These are phyloP conservation scores for Phytomonas francai DNA, from an alignment of 208 protist genomes.

Conservation along the genomic window DNA sequence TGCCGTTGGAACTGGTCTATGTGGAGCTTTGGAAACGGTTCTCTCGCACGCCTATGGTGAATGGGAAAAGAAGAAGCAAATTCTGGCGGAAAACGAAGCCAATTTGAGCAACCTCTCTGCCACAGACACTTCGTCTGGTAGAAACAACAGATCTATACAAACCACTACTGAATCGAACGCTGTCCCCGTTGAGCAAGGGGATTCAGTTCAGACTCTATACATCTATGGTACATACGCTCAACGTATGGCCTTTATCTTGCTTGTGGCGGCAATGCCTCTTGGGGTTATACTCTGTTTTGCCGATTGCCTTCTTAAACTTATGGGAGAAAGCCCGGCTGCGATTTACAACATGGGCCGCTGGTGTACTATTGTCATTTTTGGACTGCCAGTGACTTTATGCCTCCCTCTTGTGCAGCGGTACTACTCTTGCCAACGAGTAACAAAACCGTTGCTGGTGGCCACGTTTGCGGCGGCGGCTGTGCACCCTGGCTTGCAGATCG, in stretches of 20 bases:
- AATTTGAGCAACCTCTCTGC: not conserved
- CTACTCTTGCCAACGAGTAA: slow-evolving; percentile 76
- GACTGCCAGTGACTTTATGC: slow-evolving; percentile 39
- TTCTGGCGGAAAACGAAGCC: slow-evolving; percentile 7
- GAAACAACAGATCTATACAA: too few relatives aligned
- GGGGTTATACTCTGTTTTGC: slow-evolving; percentile 60
- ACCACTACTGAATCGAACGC: not conserved
- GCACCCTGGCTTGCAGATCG: slow-evolving; percentile 60
- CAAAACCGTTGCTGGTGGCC: slow-evolving; percentile 61
- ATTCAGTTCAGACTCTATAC: slow-evolving; percentile 24
- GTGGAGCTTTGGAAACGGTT: slow-evolving; percentile 77
- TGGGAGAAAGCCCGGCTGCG: slow-evolving; percentile 34
- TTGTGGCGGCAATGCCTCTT: slow-evolving; percentile 57
- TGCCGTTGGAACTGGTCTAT: slow-evolving; percentile 76
- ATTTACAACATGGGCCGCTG: slow-evolving; percentile 66
- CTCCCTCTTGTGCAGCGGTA: slow-evolving; percentile 74
- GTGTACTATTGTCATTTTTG: slow-evolving; percentile 63
- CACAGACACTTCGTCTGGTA: not conserved
- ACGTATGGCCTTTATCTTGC: slow-evolving; percentile 71
- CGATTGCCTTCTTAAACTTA: slow-evolving; percentile 29
- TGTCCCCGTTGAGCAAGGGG: not conserved
- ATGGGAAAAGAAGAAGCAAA: slow-evolving; percentile 27
- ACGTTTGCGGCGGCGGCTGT: slow-evolving; percentile 40
- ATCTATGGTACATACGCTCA: slow-evolving; percentile 81
- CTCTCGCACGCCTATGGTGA: slow-evolving; percentile 73